Evolutionary conservation across 2,329 filamentous ascomycete species (phyloP), one percentile per base, ranked within the genome.

Genomic region (Byssoonygena ceratinophila): DNA sequence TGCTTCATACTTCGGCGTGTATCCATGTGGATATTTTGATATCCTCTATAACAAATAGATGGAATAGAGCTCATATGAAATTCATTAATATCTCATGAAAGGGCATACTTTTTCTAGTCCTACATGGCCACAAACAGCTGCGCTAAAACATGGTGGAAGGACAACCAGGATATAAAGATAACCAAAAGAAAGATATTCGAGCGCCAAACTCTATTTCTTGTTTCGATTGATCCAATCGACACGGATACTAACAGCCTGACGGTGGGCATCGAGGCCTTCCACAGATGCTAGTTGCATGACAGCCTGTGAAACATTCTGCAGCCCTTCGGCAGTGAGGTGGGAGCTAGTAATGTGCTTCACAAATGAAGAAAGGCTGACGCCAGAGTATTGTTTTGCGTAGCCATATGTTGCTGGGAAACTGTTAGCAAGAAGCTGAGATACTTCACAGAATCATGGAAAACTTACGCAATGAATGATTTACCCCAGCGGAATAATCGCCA

Each of bases 301-400:
- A 3, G 92, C 89, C 50, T 76, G 74, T 31, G 91, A 88, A 1
- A 98, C 85, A 62, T 94, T 92, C 61, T 79, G 78, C 57, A 98
- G 74, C 20, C 92, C 92, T 62, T 95, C 79, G 16, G 83, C 80
- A 1, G 88, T 94, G 56, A 98, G 77, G 68, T 94, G 87, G 0
- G 89, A 88, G 72, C 87, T 92, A 34, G 92, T 98, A 64, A 98
- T 96, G 75, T 97, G 89, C 75, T 98, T 98, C 68, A 95, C 80
- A 71, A 96, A 98, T 1, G 91, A 97, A 29, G 81, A 88, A 4
- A 98, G 79, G 69, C 95, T 98, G 64, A 98, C 92, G 49, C 92
- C 92, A 4, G 89, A 96, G 74, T 98, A 98, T 70, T 98, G 92
- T 73, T 94, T 95, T 46, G 92, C 92, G 64, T 94, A 98, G 37